phyloP scores from a whole-genome alignment of 768 basidiomycete species.

The Symmetrospora coprosmae region DNA sequence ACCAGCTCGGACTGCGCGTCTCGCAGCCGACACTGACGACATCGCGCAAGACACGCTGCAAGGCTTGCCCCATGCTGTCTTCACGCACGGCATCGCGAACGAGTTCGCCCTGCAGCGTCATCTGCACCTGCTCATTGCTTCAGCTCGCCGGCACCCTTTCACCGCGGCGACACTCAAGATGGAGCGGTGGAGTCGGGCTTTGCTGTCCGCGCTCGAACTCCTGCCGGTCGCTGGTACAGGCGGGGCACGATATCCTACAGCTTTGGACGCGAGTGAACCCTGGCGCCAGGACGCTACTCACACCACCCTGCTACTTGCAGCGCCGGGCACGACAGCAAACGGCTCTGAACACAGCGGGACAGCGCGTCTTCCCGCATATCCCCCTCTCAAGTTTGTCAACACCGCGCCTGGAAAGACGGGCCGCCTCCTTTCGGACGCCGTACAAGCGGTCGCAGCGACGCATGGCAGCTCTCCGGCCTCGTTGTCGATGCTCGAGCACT shows the following conservation, averaged over 20 bases:
- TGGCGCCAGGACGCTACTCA: too few relatives aligned
- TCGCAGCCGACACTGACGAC: background rate
- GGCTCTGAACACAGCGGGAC: too few relatives aligned
- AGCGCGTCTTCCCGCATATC: background rate
- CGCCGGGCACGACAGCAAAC: too few relatives aligned
- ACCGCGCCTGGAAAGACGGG: background rate
- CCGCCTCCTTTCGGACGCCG: background rate
- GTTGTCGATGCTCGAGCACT: slow-evolving; percentile 6
- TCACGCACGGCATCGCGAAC: slow-evolving; percentile 6
- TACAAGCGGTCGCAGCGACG: background rate
- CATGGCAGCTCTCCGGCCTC: background rate
- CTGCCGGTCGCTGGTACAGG: background rate
- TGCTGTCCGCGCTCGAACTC: background rate
- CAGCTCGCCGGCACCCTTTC: background rate
- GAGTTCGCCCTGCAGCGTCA: slow-evolving; percentile 6
- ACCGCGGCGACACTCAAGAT: background rate
- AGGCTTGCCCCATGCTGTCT: background rate
- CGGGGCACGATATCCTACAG: too few relatives aligned
- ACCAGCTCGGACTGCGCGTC: too few relatives aligned
- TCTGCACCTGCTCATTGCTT: background rate
- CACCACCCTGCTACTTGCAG: too few relatives aligned
- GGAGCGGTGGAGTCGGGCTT: slow-evolving; percentile 8
- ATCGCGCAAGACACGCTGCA: background rate
- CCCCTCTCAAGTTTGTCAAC: background rate
- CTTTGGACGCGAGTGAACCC: too few relatives aligned